Percentiles rank a stretch among this genome's conserved stretches.
Conservation (phyloP, 495 filamentous ascomycete species). For the Thozetella sp. region DNA sequence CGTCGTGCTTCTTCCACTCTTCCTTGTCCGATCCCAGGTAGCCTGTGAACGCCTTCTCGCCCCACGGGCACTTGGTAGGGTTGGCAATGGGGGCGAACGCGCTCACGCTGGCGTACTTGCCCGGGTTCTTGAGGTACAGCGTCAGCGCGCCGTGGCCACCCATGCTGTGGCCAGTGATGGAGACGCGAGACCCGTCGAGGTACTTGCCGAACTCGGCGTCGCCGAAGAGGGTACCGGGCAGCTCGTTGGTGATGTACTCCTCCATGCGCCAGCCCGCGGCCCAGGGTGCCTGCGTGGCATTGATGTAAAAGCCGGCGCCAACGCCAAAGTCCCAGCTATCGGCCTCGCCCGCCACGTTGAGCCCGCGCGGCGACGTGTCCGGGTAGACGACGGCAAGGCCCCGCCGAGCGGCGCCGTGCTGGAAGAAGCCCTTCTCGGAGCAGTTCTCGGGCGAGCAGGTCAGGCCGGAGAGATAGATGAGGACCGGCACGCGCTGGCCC, state of each 20-base stretch:
- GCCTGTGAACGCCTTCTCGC: conserved; percentile 89
- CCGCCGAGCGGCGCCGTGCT: conserved; percentile 72
- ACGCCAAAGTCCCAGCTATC: conserved; percentile 88
- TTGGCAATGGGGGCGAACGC: conserved; percentile 95
- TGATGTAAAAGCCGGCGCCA: conserved; percentile 92
- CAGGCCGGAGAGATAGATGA: conserved; percentile 94
- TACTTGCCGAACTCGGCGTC: conserved; percentile 53
- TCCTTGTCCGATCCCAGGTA: conserved; percentile 75
- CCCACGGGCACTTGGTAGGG: conserved; percentile 86
- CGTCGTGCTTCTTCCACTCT: conserved; percentile 87
- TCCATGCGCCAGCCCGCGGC: conserved; percentile 85
- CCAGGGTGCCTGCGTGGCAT: conserved; percentile 80
- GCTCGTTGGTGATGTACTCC: conserved; percentile 80
- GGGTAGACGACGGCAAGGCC: conserved; percentile 91
- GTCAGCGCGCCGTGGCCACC: conserved; percentile 95
- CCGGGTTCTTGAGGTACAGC: conserved; percentile 87
- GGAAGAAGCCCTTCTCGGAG: conserved; percentile 95
- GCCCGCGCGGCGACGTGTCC: conserved; percentile 88
- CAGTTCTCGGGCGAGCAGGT: conserved; percentile 97
- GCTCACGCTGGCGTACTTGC: conserved; percentile 81
- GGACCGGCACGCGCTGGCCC: conserved; percentile 67
- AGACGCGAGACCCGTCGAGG: conserved; percentile 68
- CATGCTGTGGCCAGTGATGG: conserved; percentile 94
- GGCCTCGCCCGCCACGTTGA: conserved; percentile 77
- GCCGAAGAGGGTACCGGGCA: conserved; percentile 73